Base-by-base conservation (phyloP, 257 asterid genomes). In the Fraxinus anomala region DNA sequence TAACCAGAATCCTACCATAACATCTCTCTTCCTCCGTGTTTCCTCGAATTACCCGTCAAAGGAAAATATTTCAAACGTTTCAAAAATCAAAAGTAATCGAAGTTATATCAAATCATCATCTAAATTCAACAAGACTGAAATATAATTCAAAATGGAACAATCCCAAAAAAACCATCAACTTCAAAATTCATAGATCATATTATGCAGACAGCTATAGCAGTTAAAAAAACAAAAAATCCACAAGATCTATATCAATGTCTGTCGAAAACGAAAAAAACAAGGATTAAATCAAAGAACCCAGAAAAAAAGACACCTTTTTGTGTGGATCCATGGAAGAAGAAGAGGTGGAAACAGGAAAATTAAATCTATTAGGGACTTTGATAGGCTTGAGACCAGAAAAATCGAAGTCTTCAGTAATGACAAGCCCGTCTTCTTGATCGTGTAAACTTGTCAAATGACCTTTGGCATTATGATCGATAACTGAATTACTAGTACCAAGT, bases 271-370 rank as follows among this genome's bases (percentile, higher is more conserved):
- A 26, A 26, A 14, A 31, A 61, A 23, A 26, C 36, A 63, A 26
- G 7, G 1, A 26, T 26, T n/a, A 44, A 47, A 51, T 44, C 66
- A 42, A 37, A 37, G 42, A 66, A 42, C 6, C 76, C 67, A 28
- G 36, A 77, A 56, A 69, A 61, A 73, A 9, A 21, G 42, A 17
- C 42, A 73, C 97, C 98, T 93, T 95, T 86, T 85, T 90, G 67
- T 86, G 91, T 65, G 88, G 89, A 86, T 93, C 98, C 98, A 95
- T 95, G 19, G 91, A 49, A 37, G 91, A 63, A 24, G 69, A 63
- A 23, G 34, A 66, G 73, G 54, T 39, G 51, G 82, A 74, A 79
- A 80, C 17, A 10, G 89, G 86, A 80, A 82, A 91, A 83, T 81
- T 28, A 75, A 87, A 42, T 72, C 98, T 87, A 31, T 84, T 89